Base-by-base conservation (phyloP, 116 monocot species). In the Trichopus zeylanicus region DNA sequence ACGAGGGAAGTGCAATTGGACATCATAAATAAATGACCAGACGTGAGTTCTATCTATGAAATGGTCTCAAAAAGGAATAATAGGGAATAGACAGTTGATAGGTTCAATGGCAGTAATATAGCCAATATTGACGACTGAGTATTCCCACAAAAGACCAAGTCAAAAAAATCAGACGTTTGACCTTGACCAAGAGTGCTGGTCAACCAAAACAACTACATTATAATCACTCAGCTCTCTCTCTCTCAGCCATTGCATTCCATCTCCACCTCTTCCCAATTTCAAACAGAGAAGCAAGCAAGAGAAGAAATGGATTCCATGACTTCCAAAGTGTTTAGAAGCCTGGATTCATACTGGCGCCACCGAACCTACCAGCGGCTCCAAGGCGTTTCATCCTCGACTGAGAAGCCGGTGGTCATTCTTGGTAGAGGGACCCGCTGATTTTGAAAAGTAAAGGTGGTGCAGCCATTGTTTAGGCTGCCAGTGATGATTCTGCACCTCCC, bases 381-480 rank as follows among this genome's bases (percentile, higher is more conserved):
- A 55, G 26, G 13, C 16, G 12, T 28, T 15, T 30, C 16, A 15
- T 29, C 55, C 5, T 55, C 25, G 6, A 15, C 2, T 29, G 48
- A 29, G 61, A 37, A 62, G 61, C 28, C 3, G 13, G 10, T 2
- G 16, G 7, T 51, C 13, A 51, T 29, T 0, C 31, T 48, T 4
- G 57, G 21, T 18, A 29, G 20, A 48, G 48, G 30, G 21, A 21
- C 32, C 1, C 31, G 47, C n/a, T 18, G 48, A 12, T 29, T 16
- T 7, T 63, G 63, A 51, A 63, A 51, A 29, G 8, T 48, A 27
- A 29, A 16, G 48, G 20, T 25, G 33, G 51, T 19, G 33, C 51
- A 51, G 32, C 49, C 51, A 3, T 30, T 63, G 5, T 51, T 21
- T 22, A 21, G 51, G 21, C 4, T 24, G 51, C 19, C 21, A 24